Conservation (phyloP, 1,284 basidiomycete genomes). For the Apiotrichum akiyoshidainum region DNA sequence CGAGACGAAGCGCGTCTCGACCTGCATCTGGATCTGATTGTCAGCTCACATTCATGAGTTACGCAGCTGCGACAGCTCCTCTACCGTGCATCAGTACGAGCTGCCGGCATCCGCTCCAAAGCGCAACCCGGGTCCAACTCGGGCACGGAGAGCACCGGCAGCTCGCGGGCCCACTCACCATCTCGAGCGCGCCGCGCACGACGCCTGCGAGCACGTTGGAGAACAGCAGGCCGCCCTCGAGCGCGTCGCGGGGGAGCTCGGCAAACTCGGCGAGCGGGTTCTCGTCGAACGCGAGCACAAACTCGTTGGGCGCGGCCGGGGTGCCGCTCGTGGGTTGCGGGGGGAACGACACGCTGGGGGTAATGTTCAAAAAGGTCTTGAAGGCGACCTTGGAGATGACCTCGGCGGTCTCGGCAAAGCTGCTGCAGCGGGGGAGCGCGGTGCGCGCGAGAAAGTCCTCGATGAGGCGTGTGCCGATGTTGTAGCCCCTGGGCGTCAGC, state of each 20-base stretch:
- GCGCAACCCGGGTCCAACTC: too few species aligned
- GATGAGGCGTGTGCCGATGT: conserved; percentile 92
- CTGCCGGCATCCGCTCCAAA: too few species aligned
- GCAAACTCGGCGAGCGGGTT: conserved; percentile 97
- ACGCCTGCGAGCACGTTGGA: conserved; percentile 95
- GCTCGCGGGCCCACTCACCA: conserved; percentile 61
- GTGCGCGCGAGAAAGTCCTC: conserved; percentile 97
- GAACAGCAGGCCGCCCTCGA: conserved; percentile 89
- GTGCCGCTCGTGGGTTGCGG: conserved; percentile 30
- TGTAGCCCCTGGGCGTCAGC: conserved; percentile 79
- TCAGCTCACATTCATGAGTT: conserved; percentile 11
- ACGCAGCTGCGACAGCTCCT: too few species aligned
- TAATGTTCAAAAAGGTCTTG: conserved; percentile 94
- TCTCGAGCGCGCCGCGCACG: conserved; percentile 86
- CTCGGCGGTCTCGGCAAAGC: conserved; percentile 92
- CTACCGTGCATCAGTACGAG: too few species aligned
- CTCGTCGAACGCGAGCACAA: conserved; percentile 85
- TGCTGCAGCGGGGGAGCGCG: conserved; percentile 74
- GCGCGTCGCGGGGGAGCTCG: conserved; percentile 87
- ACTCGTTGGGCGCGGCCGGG: conserved; percentile 51
- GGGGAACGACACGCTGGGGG: conserved; percentile 74
- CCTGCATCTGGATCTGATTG: conserved; percentile 88
- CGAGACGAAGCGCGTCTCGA: conserved; percentile 82
- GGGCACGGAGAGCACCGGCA: too few species aligned
- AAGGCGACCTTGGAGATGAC: conserved; percentile 97